Base-by-base conservation (phyloP, 23 red algal species). In the Gracilaria caudata region DNA sequence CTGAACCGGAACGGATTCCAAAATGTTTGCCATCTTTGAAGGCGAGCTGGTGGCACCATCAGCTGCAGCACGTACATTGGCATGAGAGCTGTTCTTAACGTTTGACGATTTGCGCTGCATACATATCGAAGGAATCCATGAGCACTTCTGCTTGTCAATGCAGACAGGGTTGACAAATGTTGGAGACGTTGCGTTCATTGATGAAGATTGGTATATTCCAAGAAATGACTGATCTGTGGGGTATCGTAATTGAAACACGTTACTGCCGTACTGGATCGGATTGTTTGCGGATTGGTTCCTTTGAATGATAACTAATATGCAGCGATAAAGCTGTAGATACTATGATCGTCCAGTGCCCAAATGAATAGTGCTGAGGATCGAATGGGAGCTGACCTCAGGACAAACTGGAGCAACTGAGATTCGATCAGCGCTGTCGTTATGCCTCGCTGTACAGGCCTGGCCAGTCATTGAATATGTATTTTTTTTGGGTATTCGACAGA, bases 21-120 rank as follows among this genome's bases (percentile, higher is more conserved):
- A 46, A 32, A 78, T 37, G 32, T 77, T 82, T 28, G 92, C 92
- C 57, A 94, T 79, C 78, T 86, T 86, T 1, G 91, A 79, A 8
- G 33, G 47, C 14, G 45, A 29, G 24, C 26, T 43, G 19, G n/a
- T 51, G 29, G n/a, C 51, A 21, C 51, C 33, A 39, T 60, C 77
- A 61, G 25, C 77, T 3, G 51, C 77, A 29, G 70, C 70, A 7
- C 70, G 39, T 47, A 49, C 37, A 29, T 28, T 12, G 33, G 25
- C 10, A 29, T 21, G 70, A 75, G 39, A 75, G 43, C 12, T 47
- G 28, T 47, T 47, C 39, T 0, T 3, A 17, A 24, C 40, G 0
- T 26, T 47, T 25, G 20, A 28, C 25, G 39, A 2, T 29, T 75
- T 25, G 13, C 17, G 13, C n/a, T 75, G 70, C 1, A 8, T 47